Percentiles rank a stretch among this genome's conserved stretches.
Evolutionary conservation across 2,329 filamentous ascomycete species (phyloP).

Genomic region (Sclerotinia borealis): DNA sequence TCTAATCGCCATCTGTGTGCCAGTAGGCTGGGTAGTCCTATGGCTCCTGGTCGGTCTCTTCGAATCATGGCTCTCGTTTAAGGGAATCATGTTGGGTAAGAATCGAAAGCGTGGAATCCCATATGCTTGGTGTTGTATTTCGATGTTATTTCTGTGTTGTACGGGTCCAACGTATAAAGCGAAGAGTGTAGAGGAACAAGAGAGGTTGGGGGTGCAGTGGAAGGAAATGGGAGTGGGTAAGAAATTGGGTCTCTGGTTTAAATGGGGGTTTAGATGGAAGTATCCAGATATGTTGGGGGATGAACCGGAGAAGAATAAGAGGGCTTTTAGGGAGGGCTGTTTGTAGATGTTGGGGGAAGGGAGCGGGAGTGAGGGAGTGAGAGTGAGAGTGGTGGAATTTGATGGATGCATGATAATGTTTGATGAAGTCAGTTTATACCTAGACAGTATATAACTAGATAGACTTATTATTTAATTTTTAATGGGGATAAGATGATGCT

Average conservation of each 20-base stretch:
- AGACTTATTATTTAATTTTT: not conserved
- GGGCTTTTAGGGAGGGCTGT: slow-evolving; percentile 14
- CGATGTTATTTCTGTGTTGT: slow-evolving; percentile 18
- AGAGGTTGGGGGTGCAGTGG: slow-evolving; percentile 16
- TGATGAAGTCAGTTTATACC: not conserved
- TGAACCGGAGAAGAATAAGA: slow-evolving; percentile 21
- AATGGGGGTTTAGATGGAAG: slow-evolving; percentile 24
- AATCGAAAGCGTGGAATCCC: slow-evolving; percentile 20
- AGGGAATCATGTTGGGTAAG: slow-evolving; percentile 21
- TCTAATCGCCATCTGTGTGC: slow-evolving; percentile 7
- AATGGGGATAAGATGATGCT: too few species aligned
- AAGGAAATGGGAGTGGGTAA: not conserved
- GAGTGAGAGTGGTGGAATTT: too few species aligned
- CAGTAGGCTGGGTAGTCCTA: slow-evolving; percentile 9
- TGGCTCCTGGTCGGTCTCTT: slow-evolving; percentile 18
- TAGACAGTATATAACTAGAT: not conserved
- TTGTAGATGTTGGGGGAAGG: not conserved
- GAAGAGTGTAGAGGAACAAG: slow-evolving; percentile 22
- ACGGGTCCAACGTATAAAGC: slow-evolving; percentile 22
- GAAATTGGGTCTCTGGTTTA: slow-evolving; percentile 13
- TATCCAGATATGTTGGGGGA: slow-evolving; percentile 21
- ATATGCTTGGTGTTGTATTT: slow-evolving; percentile 23
- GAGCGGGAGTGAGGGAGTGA: not conserved
- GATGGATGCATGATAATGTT: not conserved
- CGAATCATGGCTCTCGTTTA: slow-evolving; percentile 22